A percentile compares a stretch with the other conserved stretches of the same genome.
Evolutionary conservation across 225 moss, liverwort and hornwort genomes (phyloP).

Genomic region (Pseudisothecium myosuroides): DNA sequence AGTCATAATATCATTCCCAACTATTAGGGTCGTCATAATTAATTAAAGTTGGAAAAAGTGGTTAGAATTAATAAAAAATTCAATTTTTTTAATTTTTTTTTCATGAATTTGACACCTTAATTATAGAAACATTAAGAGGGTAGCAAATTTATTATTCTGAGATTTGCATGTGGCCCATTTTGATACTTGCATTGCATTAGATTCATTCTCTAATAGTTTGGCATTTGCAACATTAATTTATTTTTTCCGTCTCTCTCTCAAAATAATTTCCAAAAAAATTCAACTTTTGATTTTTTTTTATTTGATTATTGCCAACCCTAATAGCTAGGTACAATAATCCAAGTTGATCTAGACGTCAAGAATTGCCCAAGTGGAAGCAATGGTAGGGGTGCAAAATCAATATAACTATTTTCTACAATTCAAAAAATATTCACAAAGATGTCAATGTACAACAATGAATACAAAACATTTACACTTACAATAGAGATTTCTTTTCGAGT

Average conservation of each 20-base stretch:
- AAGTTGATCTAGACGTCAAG: not conserved
- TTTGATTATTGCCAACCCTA: rapidly evolving
- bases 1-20: rapidly evolving
- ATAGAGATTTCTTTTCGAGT: not conserved
- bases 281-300: not conserved
- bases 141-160: not conserved
- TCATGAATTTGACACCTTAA: not conserved
- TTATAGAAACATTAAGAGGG: no score
- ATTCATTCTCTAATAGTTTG: no score
- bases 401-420: not conserved
- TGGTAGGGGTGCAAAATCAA: not conserved
- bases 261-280: not conserved
- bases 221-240: not conserved
- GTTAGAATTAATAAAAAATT: not conserved
- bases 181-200: not conserved
- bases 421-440: not conserved
- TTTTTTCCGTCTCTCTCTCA: not conserved
- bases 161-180: not conserved
- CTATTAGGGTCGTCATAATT: no score
- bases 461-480: not conserved
- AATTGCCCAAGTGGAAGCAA: not conserved
- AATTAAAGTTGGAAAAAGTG: not conserved
- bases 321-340: rapidly evolving
- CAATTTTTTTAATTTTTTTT: not conserved
- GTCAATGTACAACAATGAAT: not conserved